Percentiles rank a stretch among this genome's conserved stretches.
phyloP scores from a whole-genome alignment of 768 basidiomycete genomes.

The Kwoniella europaea region DNA sequence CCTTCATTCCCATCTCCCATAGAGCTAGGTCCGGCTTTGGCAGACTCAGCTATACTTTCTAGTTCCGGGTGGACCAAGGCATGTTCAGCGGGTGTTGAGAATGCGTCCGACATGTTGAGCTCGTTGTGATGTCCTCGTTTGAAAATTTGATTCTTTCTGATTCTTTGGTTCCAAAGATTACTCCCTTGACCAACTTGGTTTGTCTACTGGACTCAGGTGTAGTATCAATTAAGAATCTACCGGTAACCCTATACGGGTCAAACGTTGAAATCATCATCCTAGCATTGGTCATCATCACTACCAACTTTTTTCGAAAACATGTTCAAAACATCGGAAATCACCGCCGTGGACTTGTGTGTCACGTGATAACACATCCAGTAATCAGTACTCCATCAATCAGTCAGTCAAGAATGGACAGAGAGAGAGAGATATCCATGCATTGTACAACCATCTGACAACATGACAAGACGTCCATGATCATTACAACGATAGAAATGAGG shows the following conservation, averaged over 20 bases:
- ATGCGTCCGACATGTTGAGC: constrained; percentile 39
- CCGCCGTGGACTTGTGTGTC: too few species aligned
- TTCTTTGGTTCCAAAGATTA: too few species aligned
- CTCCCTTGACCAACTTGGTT: too few species aligned
- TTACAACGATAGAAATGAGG: not conserved
- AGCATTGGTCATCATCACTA: constrained; percentile 2
- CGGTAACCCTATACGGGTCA: not conserved
- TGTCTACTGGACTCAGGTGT: too few species aligned
- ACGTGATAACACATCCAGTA: too few species aligned
- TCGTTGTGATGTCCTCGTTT: not conserved
- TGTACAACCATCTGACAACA: too few species aligned
- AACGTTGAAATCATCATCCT: not conserved
- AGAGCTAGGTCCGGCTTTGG: constrained; percentile 34
- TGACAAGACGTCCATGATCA: too few species aligned
- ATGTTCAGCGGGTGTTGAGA: constrained; percentile 55
- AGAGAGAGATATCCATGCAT: too few species aligned
- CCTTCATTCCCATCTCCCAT: constrained; percentile 36
- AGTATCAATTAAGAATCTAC: too few species aligned
- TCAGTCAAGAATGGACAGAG: too few species aligned
- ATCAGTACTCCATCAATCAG: too few species aligned
- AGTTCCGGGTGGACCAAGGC: constrained; percentile 52
- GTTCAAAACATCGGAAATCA: constrained; percentile 2
- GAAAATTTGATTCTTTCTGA: not conserved
- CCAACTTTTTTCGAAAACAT: not conserved
- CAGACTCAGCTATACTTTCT: constrained; percentile 1